Conservation (phyloP, 345 rosid species). For the Salix koriyanagi region DNA sequence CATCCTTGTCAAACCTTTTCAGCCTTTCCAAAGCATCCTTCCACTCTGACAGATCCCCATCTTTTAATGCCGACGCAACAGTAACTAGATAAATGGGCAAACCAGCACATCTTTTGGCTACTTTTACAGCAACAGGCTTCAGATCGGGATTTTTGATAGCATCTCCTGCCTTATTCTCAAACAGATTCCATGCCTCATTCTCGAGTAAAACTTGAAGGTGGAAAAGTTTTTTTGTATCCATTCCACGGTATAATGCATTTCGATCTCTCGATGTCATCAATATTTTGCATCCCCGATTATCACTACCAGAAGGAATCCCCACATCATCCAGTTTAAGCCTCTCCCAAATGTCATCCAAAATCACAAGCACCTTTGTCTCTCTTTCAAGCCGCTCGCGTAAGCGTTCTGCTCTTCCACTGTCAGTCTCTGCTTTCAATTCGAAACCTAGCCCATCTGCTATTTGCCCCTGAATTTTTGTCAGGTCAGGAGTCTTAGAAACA, state of each 20-base stretch:
- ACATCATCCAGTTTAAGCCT: background rate
- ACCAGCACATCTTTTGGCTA: slow-evolving; percentile 11
- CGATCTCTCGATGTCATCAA: slow-evolving; percentile 8
- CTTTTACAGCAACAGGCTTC: background rate
- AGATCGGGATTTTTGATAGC: background rate
- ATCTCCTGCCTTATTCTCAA: background rate
- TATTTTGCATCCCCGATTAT: slow-evolving; percentile 7
- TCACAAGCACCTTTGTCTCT: slow-evolving; percentile 1
- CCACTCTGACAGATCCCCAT: background rate
- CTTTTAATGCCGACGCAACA: slow-evolving; percentile 12
- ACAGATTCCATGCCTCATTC: slow-evolving; percentile 5
- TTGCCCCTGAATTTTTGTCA: slow-evolving; percentile 1
- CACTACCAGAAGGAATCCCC: background rate
- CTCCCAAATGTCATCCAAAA: slow-evolving; percentile 13
- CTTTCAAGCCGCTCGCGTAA: background rate
- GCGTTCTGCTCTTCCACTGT: background rate
- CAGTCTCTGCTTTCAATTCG: background rate
- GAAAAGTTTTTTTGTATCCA: background rate
- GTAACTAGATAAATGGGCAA: slow-evolving; percentile 2
- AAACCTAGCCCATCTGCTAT: slow-evolving; percentile 10
- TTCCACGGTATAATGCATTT: background rate
- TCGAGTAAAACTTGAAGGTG: background rate
- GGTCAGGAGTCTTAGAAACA: background rate
- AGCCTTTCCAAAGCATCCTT: slow-evolving; percentile 7
- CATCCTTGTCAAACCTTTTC: background rate